Evolutionary conservation across 2,329 filamentous ascomycete genomes (phyloP), one percentile per base, ranked within the genome.

Genomic region (Coleophoma eucalyptorum): DNA sequence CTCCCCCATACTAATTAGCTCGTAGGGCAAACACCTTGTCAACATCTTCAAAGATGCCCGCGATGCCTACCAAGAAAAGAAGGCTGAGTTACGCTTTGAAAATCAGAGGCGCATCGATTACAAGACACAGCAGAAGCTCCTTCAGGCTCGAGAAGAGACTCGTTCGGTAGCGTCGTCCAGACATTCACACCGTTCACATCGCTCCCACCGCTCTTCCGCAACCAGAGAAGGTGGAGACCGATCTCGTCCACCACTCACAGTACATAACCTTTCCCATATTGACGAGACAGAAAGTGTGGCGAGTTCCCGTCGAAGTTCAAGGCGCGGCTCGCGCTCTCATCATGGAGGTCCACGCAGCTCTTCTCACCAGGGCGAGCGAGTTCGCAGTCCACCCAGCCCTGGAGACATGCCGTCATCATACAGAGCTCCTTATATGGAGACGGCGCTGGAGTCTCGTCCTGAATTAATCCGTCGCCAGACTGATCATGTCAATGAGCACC

Each of bases 41-140:
- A 86, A 84, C 66, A 87, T 97, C 65, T 95, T 96, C 78, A 96
- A 90, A 68, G 91, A 97, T 67, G 93, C 92, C 56, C 90, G 90
- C 66, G 83, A 86, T 49, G 89, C 89, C 52, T 97, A 97, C 71
- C 80, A 86, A 51, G 90, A 96, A 64, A 89, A 89, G 65, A 96
- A 95, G 69, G 87, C 89, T 6, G 84, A 91, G 59, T 79, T 96
- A 61, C 84, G 84, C 66, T 83, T 86, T 18, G 83, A 89, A 58
- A 80, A 84, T 62, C 84, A 86, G 62, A 74, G 74, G 37, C 76
- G 78, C 55, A 64, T 75, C 38, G 74, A 78, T 46, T 79, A 84
- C 58, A 79, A 73, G 58, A 73, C 78, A 57, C 77, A 86, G 49
- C 79, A 85, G 56, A 86, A 75, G 75, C 51, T 64, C 3, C 40